Conservation (phyloP, 257 asterid genomes). For the Capsicum chinense region DNA sequence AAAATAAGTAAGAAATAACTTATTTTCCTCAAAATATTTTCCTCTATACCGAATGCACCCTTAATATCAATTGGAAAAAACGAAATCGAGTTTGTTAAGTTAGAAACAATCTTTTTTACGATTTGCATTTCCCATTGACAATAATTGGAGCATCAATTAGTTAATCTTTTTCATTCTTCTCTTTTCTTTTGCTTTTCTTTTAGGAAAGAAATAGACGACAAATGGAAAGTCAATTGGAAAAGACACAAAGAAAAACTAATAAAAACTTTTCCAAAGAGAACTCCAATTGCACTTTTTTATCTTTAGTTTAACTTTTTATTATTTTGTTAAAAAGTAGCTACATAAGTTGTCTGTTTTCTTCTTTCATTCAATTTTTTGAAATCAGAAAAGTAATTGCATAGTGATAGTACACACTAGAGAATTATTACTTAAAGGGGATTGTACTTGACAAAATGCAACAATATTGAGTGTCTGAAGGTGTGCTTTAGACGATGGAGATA, state of each 20-base stretch:
- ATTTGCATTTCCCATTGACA: neutral
- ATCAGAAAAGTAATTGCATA: neutral
- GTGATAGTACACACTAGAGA: neutral
- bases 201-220: neutral
- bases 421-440: neutral
- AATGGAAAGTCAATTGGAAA: neutral
- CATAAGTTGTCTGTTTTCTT: neutral
- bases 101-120: neutral
- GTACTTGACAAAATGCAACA: neutral
- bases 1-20: no score
- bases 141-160: neutral
- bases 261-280: neutral
- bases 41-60: no score
- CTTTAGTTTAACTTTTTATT: neutral
- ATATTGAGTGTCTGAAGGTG: neutral
- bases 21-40: no score
- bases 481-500: neutral
- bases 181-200: neutral
- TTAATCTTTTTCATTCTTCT: neutral
- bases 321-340: neutral
- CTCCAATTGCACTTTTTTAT: neutral
- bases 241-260: neutral
- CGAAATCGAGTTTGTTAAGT: neutral
- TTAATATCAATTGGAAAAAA: no score
- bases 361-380: neutral